Evolutionary conservation across 768 basidiomycete species (phyloP).

Genomic region (Collybia nuda): DNA sequence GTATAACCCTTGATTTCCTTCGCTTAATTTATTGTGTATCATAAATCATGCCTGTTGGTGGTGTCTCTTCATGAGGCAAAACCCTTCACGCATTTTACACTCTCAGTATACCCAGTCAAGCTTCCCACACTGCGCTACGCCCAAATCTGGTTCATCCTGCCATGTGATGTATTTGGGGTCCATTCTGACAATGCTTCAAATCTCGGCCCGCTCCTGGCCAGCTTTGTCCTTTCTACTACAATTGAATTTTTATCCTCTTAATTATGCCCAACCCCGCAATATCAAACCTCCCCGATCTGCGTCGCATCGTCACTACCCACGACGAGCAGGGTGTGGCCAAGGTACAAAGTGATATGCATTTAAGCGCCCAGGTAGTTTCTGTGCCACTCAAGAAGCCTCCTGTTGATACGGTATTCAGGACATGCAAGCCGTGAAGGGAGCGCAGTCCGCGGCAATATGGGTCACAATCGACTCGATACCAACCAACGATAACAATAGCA

Average conservation of each 20-base stretch:
- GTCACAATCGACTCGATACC: slow-evolving; percentile 47
- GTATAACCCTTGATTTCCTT: slow-evolving; percentile 2
- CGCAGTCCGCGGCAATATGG: slow-evolving; percentile 43
- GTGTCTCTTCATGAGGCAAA: neutral
- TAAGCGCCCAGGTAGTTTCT: slow-evolving; percentile 25
- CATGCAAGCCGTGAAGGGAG: slow-evolving; percentile 34
- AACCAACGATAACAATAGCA: slow-evolving; percentile 52
- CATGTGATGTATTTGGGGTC: too few species aligned
- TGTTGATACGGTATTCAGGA: slow-evolving; percentile 15
- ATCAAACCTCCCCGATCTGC: slow-evolving; percentile 27
- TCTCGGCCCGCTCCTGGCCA: too few species aligned
- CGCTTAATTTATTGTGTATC: slow-evolving; percentile 14
- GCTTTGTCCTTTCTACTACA: too few species aligned
- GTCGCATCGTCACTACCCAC: slow-evolving; percentile 54
- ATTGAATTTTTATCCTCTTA: too few species aligned
- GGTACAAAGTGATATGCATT: slow-evolving; percentile 34
- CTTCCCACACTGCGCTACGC: neutral
- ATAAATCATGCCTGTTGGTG: slow-evolving; percentile 9
- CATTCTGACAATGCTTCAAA: too few species aligned
- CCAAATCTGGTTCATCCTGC: neutral
- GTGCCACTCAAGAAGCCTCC: neutral
- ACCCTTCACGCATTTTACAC: too few species aligned
- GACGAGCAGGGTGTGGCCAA: slow-evolving; percentile 37
- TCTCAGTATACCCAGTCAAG: neutral
- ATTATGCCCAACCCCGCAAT: too few species aligned